phyloP scores from a whole-genome alignment of 495 filamentous ascomycete species.

The Penicillium goetzii region DNA sequence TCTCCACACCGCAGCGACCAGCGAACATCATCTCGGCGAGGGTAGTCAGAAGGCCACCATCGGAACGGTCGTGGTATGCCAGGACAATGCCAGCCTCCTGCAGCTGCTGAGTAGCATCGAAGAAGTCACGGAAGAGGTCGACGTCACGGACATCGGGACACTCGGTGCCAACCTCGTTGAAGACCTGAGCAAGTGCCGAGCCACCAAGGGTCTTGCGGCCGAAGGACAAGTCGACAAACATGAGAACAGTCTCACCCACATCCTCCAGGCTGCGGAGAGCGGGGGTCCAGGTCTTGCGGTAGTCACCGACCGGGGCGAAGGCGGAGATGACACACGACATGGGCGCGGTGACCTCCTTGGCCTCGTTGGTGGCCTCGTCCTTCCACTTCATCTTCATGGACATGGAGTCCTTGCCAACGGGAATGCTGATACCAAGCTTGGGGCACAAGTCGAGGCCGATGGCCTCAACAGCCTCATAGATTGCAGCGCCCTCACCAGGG shows the following conservation, averaged over 20 bases:
- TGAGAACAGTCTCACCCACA: conserved; percentile 84
- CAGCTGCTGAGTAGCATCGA: conserved; percentile 82
- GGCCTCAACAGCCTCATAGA: conserved; percentile 93
- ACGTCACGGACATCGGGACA: conserved; percentile 83
- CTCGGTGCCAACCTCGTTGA: conserved; percentile 81
- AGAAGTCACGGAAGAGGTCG: conserved; percentile 85
- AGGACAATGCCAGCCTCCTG: conserved; percentile 87
- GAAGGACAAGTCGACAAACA: conserved; percentile 87
- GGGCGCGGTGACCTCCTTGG: conserved; percentile 88
- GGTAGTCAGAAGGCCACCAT: conserved; percentile 91
- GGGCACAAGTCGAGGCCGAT: conserved; percentile 88
- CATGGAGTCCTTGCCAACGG: conserved; percentile 96
- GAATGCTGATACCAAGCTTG: conserved; percentile 84
- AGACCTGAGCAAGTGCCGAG: conserved; percentile 90
- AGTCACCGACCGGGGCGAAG: conserved; percentile 79
- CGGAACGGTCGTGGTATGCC: conserved; percentile 93
- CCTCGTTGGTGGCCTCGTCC: conserved; percentile 64
- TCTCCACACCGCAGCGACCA: conserved; percentile 83
- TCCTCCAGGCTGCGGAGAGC: conserved; percentile 81
- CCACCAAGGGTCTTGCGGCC: conserved; percentile 83
- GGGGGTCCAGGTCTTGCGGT: conserved; percentile 90
- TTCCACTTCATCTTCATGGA: conserved; percentile 99
- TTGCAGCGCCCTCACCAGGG: conserved; percentile 88
- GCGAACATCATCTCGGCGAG: conserved; percentile 98
- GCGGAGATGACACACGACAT: conserved; percentile 89